phyloP scores from a whole-genome alignment of 225 moss, liverwort and hornwort genomes.

The Neckera pumila region DNA sequence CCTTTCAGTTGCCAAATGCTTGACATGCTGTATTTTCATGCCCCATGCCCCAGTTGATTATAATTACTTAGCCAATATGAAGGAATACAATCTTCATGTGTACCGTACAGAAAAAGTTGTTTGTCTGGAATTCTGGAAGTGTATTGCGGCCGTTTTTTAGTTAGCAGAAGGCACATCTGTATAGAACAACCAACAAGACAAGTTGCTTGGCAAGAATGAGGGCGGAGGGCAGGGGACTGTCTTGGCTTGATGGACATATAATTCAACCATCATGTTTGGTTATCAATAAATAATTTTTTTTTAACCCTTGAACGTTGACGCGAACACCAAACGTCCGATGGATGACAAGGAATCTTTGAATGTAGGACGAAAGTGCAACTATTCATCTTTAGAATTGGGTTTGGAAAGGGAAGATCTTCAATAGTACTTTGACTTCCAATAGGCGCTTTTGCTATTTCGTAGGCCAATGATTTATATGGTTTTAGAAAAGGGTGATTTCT shows the following conservation, averaged over 20 bases:
- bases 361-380: too few relatives aligned
- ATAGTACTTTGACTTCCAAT: too few relatives aligned
- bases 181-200: background rate
- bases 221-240: too few relatives aligned
- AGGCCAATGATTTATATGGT: too few relatives aligned
- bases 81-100: background rate
- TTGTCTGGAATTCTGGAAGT: background rate
- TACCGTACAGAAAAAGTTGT: background rate
- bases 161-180: background rate
- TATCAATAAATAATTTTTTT: background rate
- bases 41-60: too few relatives aligned
- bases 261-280: background rate
- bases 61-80: background rate
- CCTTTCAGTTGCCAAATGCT: background rate
- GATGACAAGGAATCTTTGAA: too few relatives aligned
- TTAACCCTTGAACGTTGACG: too few relatives aligned
- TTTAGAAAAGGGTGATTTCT: too few relatives aligned
- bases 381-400: too few relatives aligned
- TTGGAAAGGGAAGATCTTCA: too few relatives aligned
- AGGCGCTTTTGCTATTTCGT: too few relatives aligned
- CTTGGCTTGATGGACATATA: background rate
- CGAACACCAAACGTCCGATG: too few relatives aligned
- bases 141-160: background rate
- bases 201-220: background rate
- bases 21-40: background rate